Evolutionary conservation across 805 yeast species (phyloP), one percentile per base, ranked within the genome.

Genomic region (Saccharomycopsis babjevae): DNA sequence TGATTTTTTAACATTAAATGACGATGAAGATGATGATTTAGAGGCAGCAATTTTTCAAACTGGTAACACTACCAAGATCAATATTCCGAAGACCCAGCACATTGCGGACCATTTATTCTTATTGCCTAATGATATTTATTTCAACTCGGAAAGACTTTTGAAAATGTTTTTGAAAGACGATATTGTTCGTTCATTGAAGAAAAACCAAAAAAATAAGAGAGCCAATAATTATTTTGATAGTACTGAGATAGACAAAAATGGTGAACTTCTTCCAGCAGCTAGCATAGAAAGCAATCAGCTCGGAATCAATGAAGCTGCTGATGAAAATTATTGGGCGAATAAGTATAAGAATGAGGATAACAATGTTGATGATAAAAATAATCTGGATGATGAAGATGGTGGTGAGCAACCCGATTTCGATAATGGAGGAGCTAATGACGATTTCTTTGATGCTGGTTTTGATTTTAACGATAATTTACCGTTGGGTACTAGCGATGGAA

Each of bases 41-140:
- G 80, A 77, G 50, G 73, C 71, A 0, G 67, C 65, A 16, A 66
- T 82, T 5, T 82, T 82, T 65, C 74, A 73, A 3, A 67, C 72
- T 16, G 76, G 77, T 13, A 72, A 66, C 57, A 46, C 52, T 2
- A 64, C 75, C 3, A 68, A 72, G 20, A 72, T 79, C 28, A 76
- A 75, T 54, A 65, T 81, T 40, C 78, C 84, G 2, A 72, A 75
- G 58, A 69, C 75, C 5, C 74, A 75, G 55, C 70, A 78, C 69
- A 68, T 69, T 13, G 73, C 79, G 3, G 74, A 73, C 3, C 71
- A 77, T 42, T 76, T 76, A 57, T 79, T 81, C 67, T 69, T 83
- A 54, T 73, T 89, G 7, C 96, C 96, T 0, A 85, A 83, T 65
- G 96, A 89, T 70, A 76, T 81, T 64, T 84, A 81, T 64, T 89